A percentile compares a stretch with the other conserved stretches of the same genome.
phyloP scores from a whole-genome alignment of 148 eudicot species.

The Fagopyrum tataricum region DNA sequence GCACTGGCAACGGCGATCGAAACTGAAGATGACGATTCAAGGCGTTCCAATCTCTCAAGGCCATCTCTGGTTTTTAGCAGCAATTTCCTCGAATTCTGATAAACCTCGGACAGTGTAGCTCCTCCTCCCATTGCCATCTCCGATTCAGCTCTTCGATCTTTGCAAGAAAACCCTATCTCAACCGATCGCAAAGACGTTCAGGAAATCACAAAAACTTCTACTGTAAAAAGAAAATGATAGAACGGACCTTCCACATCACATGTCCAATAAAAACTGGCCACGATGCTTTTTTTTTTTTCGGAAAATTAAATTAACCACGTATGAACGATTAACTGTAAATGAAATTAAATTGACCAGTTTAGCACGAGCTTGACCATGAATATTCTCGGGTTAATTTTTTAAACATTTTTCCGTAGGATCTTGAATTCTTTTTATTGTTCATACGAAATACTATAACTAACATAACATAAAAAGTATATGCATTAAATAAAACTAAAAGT shows the following conservation, averaged over 20 bases:
- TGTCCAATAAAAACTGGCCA: background rate
- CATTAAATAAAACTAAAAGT: no score
- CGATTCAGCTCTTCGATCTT: slow-evolving; percentile 10
- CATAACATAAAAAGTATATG: no score
- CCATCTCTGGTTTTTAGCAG: slow-evolving; percentile 52
- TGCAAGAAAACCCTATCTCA: background rate
- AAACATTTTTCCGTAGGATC: no score
- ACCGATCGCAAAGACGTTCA: background rate
- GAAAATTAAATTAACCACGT: no score
- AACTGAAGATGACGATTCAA: slow-evolving; percentile 47
- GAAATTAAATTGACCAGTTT: no score
- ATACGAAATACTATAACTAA: no score
- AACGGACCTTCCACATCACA: background rate
- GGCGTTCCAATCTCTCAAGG: slow-evolving; percentile 70
- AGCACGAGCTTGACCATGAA: no score
- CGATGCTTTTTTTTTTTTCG: no score
- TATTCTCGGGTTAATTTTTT: no score
- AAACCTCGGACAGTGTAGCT: slow-evolving; percentile 60
- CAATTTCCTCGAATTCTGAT: slow-evolving; percentile 57
- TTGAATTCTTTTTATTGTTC: no score
- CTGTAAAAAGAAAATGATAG: background rate
- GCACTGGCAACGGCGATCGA: background rate
- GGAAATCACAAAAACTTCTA: background rate
- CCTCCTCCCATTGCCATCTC: slow-evolving; percentile 41
- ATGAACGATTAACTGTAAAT: no score